These are phyloP conservation scores for Graphilbum sp. DNA, from an alignment of 2,329 filamentous ascomycete species.

Conservation along the genomic window DNA sequence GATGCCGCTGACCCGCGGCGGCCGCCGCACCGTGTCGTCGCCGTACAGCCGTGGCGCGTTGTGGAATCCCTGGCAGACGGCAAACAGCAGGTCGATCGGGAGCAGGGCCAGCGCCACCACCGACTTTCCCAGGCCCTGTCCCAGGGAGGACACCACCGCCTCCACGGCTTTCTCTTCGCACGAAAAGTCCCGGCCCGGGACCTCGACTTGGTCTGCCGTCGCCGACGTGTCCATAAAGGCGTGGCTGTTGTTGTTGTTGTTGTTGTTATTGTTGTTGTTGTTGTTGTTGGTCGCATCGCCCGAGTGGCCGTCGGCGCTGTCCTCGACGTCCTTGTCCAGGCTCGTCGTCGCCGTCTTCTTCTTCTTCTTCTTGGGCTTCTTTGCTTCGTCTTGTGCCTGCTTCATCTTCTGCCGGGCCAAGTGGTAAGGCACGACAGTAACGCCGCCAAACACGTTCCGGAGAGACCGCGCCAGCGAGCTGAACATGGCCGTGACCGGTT, in stretches of 20 bases:
- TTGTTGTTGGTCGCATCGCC: no score
- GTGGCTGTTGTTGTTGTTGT: no score
- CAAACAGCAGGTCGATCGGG: conserved; percentile 44
- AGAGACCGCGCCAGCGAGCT: conserved; percentile 44
- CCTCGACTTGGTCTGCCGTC: conserved; percentile 4
- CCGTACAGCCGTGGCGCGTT: conserved; percentile 56
- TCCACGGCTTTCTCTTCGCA: conserved; percentile 15
- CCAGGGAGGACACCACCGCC: conserved; percentile 32
- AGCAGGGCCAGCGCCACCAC: conserved; percentile 34
- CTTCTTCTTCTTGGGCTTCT: conserved; percentile 3
- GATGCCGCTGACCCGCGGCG: conserved; percentile 47
- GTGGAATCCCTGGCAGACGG: conserved; percentile 52
- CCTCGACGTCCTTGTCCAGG: no score
- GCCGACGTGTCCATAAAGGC: background rate
- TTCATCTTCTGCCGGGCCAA: conserved; percentile 33
- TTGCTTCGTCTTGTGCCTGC: background rate
- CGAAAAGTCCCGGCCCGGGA: conserved; percentile 13
- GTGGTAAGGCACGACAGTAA: conserved; percentile 46
- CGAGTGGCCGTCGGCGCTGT: no score
- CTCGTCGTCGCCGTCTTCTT: conserved; percentile 6
- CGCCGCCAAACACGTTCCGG: conserved; percentile 41
- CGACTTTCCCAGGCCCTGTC: conserved; percentile 32
- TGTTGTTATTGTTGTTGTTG: no score
- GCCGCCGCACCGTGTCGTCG: conserved; percentile 50
- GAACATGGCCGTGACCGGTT: conserved; percentile 51